A percentile compares a stretch with the other conserved stretches of the same genome.
These are phyloP conservation scores for Diaporthe sp. DNA, from an alignment of 2,329 filamentous ascomycete genomes.

Conservation along the genomic window DNA sequence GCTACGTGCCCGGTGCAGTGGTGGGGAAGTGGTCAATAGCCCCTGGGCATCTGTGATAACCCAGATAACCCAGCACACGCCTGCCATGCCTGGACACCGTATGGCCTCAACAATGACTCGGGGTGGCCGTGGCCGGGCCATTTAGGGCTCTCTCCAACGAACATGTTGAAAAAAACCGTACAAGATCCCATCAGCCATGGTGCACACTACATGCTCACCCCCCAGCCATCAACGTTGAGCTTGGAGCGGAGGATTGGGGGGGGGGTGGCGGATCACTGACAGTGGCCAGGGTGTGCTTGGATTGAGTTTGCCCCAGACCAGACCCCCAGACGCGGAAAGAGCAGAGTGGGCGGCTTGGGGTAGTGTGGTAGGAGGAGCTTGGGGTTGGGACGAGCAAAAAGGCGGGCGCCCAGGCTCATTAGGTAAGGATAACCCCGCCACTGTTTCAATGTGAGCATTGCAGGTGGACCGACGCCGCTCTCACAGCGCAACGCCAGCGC, in stretches of 20 bases:
- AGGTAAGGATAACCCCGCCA: conserved; percentile 15
- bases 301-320: conserved; percentile 25
- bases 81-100: neutral
- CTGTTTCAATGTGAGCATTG: too few relatives aligned
- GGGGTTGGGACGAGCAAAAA: neutral
- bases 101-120: neutral
- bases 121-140: neutral
- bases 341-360: neutral
- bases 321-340: conserved; percentile 22
- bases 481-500: neutral
- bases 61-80: conserved; percentile 9
- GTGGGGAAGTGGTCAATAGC: neutral
- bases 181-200: neutral
- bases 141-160: neutral
- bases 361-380: conserved; percentile 8
- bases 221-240: neutral
- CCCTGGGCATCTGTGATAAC: neutral
- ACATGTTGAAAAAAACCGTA: neutral
- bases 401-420: conserved; percentile 9
- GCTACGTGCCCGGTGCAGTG: neutral
- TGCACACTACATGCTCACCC: too few relatives aligned
- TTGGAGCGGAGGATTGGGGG: neutral
- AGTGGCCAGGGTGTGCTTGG: conserved; percentile 14
- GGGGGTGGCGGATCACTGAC: neutral
- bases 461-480: conserved; percentile 4